Percentiles rank a stretch among this genome's conserved stretches.
Evolutionary conservation across 345 rosid species (phyloP).

Genomic region (Trapa incisa): DNA sequence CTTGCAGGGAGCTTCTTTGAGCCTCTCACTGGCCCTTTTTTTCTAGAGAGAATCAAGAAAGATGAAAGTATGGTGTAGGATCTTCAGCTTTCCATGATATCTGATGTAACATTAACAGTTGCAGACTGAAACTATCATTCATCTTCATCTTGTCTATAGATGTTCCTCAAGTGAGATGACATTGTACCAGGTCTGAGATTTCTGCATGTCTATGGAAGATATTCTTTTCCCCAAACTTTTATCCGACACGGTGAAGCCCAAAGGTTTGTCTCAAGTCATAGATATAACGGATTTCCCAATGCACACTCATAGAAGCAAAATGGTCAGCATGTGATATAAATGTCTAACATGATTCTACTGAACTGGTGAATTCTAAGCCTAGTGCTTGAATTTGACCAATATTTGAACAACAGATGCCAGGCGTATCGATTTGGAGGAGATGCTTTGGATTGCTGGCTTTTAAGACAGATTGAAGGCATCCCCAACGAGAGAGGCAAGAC

Average conservation of each 20-base stretch:
- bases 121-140: background rate
- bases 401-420: no score
- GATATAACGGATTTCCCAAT: background rate
- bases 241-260: no score
- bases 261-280: no score
- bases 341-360: background rate
- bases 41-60: background rate
- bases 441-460: no score
- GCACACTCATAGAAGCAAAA: background rate
- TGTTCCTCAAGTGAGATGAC: background rate
- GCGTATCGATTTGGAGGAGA: no score
- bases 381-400: no score
- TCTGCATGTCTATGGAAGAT: background rate
- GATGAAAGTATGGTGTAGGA: background rate
- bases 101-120: background rate
- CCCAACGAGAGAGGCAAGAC: no score
- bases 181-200: background rate
- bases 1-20: background rate
- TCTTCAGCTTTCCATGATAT: background rate
- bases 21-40: background rate
- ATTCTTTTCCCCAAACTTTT: background rate
- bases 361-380: background rate
- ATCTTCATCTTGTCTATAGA: background rate
- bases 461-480: no score
- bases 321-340: background rate